These are phyloP conservation scores for Tricholoma hemisulphureum DNA, from an alignment of 768 basidiomycete species.

Conservation along the genomic window DNA sequence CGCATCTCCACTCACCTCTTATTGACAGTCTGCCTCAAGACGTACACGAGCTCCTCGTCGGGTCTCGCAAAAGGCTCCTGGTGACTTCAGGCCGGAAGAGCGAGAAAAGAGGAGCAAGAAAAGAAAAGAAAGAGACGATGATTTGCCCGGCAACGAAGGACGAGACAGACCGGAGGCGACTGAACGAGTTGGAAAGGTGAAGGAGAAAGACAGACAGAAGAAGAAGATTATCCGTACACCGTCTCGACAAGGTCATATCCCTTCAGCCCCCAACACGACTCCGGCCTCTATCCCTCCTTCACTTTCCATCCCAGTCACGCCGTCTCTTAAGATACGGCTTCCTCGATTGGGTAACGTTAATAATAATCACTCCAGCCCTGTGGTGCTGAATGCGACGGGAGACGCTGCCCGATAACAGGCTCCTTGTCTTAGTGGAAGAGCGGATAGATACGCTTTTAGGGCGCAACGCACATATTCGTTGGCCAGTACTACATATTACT, in stretches of 20 bases:
- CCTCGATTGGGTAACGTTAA: conserved; percentile 42
- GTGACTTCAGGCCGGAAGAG: conserved; percentile 19
- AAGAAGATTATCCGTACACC: conserved; percentile 34
- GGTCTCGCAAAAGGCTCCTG: conserved; percentile 27
- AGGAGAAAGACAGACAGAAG: conserved; percentile 22
- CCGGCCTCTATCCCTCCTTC: conserved; percentile 22
- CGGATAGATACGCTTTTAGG: background rate
- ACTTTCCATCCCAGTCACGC: conserved; percentile 34
- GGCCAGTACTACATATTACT: background rate
- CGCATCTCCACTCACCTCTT: background rate
- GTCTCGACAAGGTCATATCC: conserved; percentile 19
- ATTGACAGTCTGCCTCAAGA: background rate
- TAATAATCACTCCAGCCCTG: conserved; percentile 16
- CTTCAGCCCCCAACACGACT: conserved; percentile 12
- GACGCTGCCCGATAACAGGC: conserved; percentile 7
- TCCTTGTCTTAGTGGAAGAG: background rate
- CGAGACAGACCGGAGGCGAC: conserved; percentile 20
- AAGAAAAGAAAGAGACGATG: conserved; percentile 46
- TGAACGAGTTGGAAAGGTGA: conserved; percentile 24
- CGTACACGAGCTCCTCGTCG: conserved; percentile 27
- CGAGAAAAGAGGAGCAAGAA: conserved; percentile 41
- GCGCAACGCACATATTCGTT: background rate
- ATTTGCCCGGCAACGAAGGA: conserved; percentile 10
- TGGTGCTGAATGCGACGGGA: conserved; percentile 21
- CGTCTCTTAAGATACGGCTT: conserved; percentile 56